Evolutionary conservation across 352 stramenopile genomes (phyloP).

Genomic region (Albugo candida): DNA sequence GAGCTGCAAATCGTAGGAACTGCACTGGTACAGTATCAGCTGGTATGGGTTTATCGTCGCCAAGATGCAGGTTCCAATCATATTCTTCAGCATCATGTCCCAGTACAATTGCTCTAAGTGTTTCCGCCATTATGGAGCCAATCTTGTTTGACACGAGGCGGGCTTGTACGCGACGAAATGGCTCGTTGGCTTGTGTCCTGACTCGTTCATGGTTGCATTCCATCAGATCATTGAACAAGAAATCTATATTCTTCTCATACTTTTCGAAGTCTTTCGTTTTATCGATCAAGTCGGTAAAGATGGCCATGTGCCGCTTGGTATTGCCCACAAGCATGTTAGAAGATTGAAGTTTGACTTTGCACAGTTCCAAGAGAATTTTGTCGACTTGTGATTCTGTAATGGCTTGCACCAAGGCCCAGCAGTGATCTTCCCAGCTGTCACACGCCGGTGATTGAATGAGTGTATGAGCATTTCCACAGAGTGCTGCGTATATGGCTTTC

Average conservation of each 20-base stretch:
- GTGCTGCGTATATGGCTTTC: conserved; percentile 53
- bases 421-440: conserved; percentile 71
- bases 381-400: conserved; percentile 58
- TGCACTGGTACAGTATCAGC: conserved; percentile 25
- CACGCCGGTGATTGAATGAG: conserved; percentile 47
- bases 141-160: conserved; percentile 64
- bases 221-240: conserved; percentile 58
- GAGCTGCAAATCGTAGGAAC: conserved; percentile 56
- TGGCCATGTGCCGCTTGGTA: conserved; percentile 30
- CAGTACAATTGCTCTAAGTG: conserved; percentile 34
- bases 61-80: conserved; percentile 45
- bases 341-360: conserved; percentile 56
- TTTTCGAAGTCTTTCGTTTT: conserved; percentile 59
- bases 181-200: conserved; percentile 42
- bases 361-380: conserved; percentile 36
- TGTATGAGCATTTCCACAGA: conserved; percentile 50
- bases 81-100: conserved; percentile 24
- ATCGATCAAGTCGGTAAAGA: conserved; percentile 33
- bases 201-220: conserved; percentile 38
- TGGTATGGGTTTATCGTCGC: conserved; percentile 11
- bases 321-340: conserved; percentile 54
- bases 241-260: conserved; percentile 41
- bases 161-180: conserved; percentile 53
- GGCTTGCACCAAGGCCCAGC: conserved; percentile 54
- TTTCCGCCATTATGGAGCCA: conserved; percentile 48